Evolutionary conservation across 1,139 yeast genomes (phyloP).

Genomic region (Kurtzmaniella quercitrusa): DNA sequence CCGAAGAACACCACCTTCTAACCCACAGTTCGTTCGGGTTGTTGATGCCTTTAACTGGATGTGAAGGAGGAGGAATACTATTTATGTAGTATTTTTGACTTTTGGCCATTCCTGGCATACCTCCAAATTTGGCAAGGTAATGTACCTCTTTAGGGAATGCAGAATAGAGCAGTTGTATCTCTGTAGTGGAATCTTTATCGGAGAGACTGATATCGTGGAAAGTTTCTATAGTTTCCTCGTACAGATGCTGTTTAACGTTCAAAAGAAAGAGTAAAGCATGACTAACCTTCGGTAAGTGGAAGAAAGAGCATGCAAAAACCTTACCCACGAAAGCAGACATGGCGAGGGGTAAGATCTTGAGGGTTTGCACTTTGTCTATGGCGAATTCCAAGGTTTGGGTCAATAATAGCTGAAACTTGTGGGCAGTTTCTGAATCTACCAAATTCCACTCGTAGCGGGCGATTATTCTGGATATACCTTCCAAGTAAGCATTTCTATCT

Average conservation of each 20-base stretch:
- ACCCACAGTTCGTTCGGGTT: slow-evolving; percentile 72
- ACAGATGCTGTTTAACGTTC: slow-evolving; percentile 45
- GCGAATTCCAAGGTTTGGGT: slow-evolving; percentile 55
- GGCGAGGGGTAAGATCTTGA: slow-evolving; percentile 55
- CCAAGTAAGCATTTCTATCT: slow-evolving; percentile 70
- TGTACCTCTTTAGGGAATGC: slow-evolving; percentile 40
- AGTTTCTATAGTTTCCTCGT: slow-evolving; percentile 15
- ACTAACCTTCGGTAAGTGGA: slow-evolving; percentile 58
- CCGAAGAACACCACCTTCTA: slow-evolving; percentile 45
- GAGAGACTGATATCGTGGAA: slow-evolving; percentile 4
- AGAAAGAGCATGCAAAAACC: slow-evolving; percentile 64
- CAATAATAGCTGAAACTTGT: slow-evolving; percentile 32
- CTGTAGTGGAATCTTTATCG: slow-evolving; percentile 9
- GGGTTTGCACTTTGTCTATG: slow-evolving; percentile 43
- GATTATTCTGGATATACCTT: slow-evolving; percentile 64
- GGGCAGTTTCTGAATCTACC: slow-evolving; percentile 16
- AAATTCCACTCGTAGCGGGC: slow-evolving; percentile 61
- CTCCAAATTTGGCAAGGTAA: slow-evolving; percentile 32
- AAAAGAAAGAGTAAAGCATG: slow-evolving; percentile 58
- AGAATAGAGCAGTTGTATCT: slow-evolving; percentile 9
- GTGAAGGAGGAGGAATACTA: slow-evolving; percentile 45
- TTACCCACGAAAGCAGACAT: slow-evolving; percentile 78
- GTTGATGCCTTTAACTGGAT: slow-evolving; percentile 51
- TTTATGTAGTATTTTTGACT: slow-evolving; percentile 27
- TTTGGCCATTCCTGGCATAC: slow-evolving; percentile 20